Evolutionary conservation across 768 basidiomycete genomes (phyloP).

Genomic region (Amanita thiersii): DNA sequence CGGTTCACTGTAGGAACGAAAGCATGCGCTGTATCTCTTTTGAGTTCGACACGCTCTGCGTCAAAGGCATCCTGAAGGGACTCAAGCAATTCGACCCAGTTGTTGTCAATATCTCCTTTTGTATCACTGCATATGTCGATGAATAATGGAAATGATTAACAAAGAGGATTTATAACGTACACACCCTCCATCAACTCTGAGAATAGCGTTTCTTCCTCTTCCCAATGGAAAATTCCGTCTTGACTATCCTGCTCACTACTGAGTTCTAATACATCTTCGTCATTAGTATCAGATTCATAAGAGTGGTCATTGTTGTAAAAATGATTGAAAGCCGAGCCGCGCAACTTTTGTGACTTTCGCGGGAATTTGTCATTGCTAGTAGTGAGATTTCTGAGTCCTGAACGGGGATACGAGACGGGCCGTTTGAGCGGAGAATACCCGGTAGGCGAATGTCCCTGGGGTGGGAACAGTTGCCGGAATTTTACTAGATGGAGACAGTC

Average conservation of each 20-base stretch:
- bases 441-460: background rate
- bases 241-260: constrained; percentile 21
- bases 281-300: constrained; percentile 12
- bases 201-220: constrained; percentile 45
- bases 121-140: constrained; percentile 14
- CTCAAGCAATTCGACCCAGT: constrained; percentile 27
- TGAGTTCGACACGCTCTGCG: constrained; percentile 25
- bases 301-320: background rate
- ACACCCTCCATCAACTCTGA: constrained; percentile 37
- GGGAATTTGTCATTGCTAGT: background rate
- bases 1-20: constrained; percentile 42
- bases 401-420: background rate
- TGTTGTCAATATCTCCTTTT: constrained; percentile 20
- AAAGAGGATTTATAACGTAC: constrained; percentile 20
- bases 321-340: background rate
- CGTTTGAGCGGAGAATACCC: constrained; percentile 2
- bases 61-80: constrained; percentile 35
- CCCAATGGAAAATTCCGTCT: constrained; percentile 34
- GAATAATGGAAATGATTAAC: constrained; percentile 11
- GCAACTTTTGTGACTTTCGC: background rate
- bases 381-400: background rate
- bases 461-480: background rate
- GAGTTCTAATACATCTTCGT: constrained; percentile 13
- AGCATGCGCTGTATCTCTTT: constrained; percentile 31
- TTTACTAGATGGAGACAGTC: constrained; percentile 1